Conservation (phyloP, 1,284 basidiomycete species). For the Fomitopsis betulina region DNA sequence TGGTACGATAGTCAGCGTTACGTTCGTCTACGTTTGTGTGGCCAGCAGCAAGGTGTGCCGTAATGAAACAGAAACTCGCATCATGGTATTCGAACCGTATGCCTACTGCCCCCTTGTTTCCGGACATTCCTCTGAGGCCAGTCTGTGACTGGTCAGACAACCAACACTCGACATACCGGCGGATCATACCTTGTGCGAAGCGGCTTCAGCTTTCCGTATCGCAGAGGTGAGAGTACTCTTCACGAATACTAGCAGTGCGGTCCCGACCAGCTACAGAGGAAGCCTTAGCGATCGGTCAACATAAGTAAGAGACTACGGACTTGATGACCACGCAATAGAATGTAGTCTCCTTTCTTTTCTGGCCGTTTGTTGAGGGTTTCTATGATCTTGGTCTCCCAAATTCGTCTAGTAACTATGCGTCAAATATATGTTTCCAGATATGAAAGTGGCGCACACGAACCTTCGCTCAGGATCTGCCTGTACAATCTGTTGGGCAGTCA, state of each 20-base stretch:
- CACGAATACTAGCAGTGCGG: constrained; percentile 85
- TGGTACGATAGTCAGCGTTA: constrained; percentile 91
- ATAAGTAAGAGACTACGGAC: constrained; percentile 30
- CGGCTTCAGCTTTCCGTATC: constrained; percentile 88
- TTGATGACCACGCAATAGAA: constrained; percentile 90
- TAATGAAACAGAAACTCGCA: constrained; percentile 92
- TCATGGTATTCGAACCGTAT: constrained; percentile 90
- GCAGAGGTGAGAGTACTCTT: constrained; percentile 72
- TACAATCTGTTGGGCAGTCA: constrained; percentile 95
- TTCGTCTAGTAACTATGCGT: constrained; percentile 44
- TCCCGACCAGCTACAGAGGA: constrained; percentile 78
- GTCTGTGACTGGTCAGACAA: constrained; percentile 49
- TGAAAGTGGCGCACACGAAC: constrained; percentile 29
- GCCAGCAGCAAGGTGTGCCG: constrained; percentile 94
- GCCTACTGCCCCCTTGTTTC: constrained; percentile 95
- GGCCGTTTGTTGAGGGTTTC: constrained; percentile 72
- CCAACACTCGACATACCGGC: background rate
- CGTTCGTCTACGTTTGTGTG: constrained; percentile 87
- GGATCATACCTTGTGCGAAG: constrained; percentile 77
- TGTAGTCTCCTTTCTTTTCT: constrained; percentile 69
- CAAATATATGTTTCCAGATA: background rate
- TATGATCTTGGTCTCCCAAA: constrained; percentile 86
- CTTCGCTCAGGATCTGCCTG: constrained; percentile 95
- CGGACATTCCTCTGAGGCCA: constrained; percentile 93
- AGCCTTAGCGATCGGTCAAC: background rate